phyloP scores from a whole-genome alignment of 768 basidiomycete species.

The Macrolepiota albuminosa region DNA sequence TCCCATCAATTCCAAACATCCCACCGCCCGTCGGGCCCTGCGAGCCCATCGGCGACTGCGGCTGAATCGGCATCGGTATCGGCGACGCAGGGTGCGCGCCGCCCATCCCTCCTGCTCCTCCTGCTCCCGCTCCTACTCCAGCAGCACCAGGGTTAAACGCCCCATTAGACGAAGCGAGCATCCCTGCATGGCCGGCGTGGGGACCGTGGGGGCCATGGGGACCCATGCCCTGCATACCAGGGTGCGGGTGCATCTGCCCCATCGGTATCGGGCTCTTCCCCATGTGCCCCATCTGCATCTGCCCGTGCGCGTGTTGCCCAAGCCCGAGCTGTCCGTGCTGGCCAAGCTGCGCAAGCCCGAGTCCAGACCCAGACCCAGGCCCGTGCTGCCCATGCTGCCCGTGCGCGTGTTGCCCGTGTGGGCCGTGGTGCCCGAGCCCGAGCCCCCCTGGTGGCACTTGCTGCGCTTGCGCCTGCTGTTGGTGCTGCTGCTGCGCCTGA shows the following conservation, averaged over 20 bases:
- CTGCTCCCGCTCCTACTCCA: background rate
- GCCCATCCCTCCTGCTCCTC: background rate
- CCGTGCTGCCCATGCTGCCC: no score
- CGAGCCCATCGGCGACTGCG: slow-evolving; percentile 11
- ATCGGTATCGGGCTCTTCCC: slow-evolving; percentile 9
- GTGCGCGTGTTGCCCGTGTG: background rate
- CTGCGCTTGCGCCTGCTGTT: slow-evolving; percentile 19
- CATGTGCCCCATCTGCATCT: slow-evolving; percentile 14
- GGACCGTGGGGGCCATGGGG: background rate
- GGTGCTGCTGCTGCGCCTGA: slow-evolving; percentile 17
- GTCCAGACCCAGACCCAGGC: no score
- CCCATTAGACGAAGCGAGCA: background rate
- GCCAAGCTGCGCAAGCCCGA: no score
- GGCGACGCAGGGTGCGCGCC: slow-evolving; percentile 1
- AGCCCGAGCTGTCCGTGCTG: background rate
- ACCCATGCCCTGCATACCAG: background rate
- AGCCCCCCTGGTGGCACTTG: slow-evolving; percentile 9
- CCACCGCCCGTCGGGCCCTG: slow-evolving; percentile 8
- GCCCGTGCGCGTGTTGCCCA: background rate
- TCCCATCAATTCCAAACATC: slow-evolving; percentile 20
- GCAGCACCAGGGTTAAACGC: background rate
- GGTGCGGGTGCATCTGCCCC: slow-evolving; percentile 16
- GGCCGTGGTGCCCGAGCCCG: background rate
- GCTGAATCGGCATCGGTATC: slow-evolving; percentile 19
- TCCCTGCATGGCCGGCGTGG: background rate